Evolutionary conservation across 176 grass and related monocot genomes (phyloP), one percentile per base, ranked within the genome.

Genomic region (Rhynchospora breviuscula): DNA sequence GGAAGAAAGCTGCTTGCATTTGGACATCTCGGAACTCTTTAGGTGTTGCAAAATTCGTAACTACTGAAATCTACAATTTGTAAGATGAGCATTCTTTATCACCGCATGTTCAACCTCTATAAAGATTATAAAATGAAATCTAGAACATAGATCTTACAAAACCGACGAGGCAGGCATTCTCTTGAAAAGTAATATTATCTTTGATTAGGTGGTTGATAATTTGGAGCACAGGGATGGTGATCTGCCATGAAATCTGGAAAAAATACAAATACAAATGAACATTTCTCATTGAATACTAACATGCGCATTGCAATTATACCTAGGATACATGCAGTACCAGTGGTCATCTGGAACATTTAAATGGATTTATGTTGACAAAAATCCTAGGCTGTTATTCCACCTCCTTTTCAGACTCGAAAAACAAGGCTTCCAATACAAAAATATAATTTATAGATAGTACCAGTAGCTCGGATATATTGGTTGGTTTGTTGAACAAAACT

Each of bases 111-210:
- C 25, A 81, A 79, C 18, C 64, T 63, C 90, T 67, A 83, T 86
- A 81, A 33, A 72, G 72, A 72, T 61, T 51, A 81, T 70, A 53
- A 47, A 86, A 80, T 79, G 49, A 65, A 21, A 35, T 78, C 10
- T 76, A 12, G 23, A 89, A 76, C 17, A 79, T 58, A 67, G 26
- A 88, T 66, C 89, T 95, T 84, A 99, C 96, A 72, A 99, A 85
- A 89, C 96, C 96, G 89, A 99, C 89, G 82, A 99, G 96, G 87
- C 96, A 99, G 44, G 96, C 93, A 89, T 95, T 95, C 91, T 99
- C 91, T 83, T 93, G 93, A 61, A 95, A 99, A 67, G 67, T 40
- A 8, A 78, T 49, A 80, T 91, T 95, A 75, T 99, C 96, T 84
- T 93, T 93, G 70, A 99, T 89, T 71, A 93, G 90, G 86, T 85